Evolutionary conservation across 2,329 filamentous ascomycete species (phyloP), one percentile per base, ranked within the genome.

Genomic region (Clonostachys rhizophaga): DNA sequence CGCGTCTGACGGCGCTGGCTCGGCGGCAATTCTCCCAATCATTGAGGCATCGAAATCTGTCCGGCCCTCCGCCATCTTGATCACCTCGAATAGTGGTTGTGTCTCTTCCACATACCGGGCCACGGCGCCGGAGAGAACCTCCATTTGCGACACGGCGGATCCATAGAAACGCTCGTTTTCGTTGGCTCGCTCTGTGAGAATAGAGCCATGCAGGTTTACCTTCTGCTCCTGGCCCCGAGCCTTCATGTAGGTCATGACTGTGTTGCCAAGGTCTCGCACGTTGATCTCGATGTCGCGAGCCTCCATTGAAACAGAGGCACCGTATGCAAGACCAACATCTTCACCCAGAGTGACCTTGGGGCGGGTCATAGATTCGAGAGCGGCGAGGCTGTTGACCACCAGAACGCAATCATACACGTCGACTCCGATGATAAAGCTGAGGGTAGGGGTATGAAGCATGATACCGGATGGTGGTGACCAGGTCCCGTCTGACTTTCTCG

Each of bases 401-500:
- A 96, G 79, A 13, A 97, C 87, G 60, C 91, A 96, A 64, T 97
- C 92, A 72, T 96, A 97, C 34, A 96, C 91, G 62, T 97, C 92
- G 39, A 96, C 87, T 3, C 91, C 92, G 6, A 91, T 85, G 46
- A 96, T 79, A 60, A 97, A 96, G 35, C 91, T 92, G 34, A 96
- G 76, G 1, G 87, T 90, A 1, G 89, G 83, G 0, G 92, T 96
- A 62, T 97, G 92, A 42, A 96, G 77, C 71, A 96, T 80, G 54
- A 97, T 91, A 43, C 89, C 91, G 0, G 89, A 95, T 0, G 92
- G 92, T 9, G 91, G 88, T 53, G 89, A 94, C 91, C 91, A 96
- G 53, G 84, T 85, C 7, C 91, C 91, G 55, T 95, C 91, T 20
- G 87, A 85, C 58, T 89, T 87, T 55, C 89, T 82, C 16, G 86